Percentiles rank a stretch among this genome's conserved stretches.
Evolutionary conservation across 2,329 filamentous ascomycete species (phyloP).

Genomic region (Neofusicoccum kwambonambiense): DNA sequence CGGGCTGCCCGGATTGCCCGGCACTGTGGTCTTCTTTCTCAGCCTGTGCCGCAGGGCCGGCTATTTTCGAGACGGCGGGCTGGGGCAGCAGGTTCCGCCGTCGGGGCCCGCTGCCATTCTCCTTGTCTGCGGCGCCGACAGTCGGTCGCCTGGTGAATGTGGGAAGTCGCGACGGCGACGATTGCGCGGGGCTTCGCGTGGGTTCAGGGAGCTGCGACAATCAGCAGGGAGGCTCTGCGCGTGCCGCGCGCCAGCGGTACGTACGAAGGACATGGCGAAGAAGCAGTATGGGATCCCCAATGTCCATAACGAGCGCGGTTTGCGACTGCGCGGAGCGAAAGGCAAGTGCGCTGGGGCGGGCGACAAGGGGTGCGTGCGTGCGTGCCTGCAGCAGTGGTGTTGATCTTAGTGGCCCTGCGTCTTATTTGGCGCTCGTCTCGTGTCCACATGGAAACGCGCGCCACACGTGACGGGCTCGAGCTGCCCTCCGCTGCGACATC

Average conservation of each 20-base stretch:
- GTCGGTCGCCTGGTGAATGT: conserved; percentile 5
- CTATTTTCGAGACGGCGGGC: background rate
- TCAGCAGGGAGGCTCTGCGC: background rate
- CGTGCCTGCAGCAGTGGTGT: conserved; percentile 12
- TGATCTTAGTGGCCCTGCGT: conserved; percentile 8
- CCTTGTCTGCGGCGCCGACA: background rate
- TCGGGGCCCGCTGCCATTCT: background rate
- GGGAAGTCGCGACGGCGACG: conserved; percentile 16
- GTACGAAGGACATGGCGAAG: conserved; percentile 14
- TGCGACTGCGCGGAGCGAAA: conserved; percentile 6
- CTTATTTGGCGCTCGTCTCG: conserved; percentile 10
- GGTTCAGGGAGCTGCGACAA: conserved; percentile 15
- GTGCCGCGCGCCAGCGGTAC: background rate
- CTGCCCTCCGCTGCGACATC: background rate
- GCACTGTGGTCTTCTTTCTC: background rate
- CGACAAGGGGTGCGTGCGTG: conserved; percentile 4
- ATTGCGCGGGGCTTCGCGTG: conserved; percentile 1
- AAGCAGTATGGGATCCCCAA: background rate
- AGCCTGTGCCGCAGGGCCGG: background rate
- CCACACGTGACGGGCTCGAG: background rate
- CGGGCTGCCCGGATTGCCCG: background rate
- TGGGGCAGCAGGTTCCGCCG: background rate
- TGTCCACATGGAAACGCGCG: conserved; percentile 2
- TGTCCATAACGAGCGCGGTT: conserved; percentile 5
- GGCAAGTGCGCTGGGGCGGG: conserved; percentile 5